Percentiles rank a stretch among this genome's conserved stretches.
phyloP scores from a whole-genome alignment of 169 alveolate species.

The Toxoplasma gondii region DNA sequence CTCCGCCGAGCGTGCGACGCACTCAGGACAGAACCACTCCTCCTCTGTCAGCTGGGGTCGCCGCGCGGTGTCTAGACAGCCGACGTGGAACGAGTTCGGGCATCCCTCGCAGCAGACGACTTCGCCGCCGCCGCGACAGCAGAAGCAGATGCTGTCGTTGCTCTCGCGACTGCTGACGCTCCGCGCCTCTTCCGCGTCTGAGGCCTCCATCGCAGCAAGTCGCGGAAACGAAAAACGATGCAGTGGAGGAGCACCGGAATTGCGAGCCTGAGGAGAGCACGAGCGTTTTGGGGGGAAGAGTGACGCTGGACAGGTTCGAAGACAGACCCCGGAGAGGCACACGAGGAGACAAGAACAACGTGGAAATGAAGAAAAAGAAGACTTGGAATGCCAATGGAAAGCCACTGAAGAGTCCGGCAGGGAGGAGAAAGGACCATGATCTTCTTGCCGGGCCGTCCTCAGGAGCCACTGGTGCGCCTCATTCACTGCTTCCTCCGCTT shows the following conservation, averaged over 20 bases:
- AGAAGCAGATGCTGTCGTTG: slow-evolving; percentile 72
- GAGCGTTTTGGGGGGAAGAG: no score
- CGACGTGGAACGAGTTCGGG: slow-evolving; percentile 74
- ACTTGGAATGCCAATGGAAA: no score
- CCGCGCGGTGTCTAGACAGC: slow-evolving; percentile 61
- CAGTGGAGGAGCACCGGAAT: not conserved
- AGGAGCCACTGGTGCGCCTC: no score
- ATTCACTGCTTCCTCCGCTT: no score
- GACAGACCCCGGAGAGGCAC: no score
- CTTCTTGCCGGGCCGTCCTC: no score
- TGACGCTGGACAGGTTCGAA: no score
- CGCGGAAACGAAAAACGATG: not conserved
- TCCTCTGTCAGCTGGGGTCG: slow-evolving; percentile 64
- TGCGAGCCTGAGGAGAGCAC: not conserved
- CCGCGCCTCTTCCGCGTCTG: not conserved
- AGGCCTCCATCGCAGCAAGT: not conserved
- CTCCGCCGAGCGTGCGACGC: not conserved
- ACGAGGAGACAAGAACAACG: no score
- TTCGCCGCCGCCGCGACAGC: slow-evolving; percentile 79
- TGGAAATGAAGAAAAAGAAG: no score
- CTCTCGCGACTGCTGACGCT: slow-evolving; percentile 50
- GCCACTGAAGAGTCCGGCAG: not conserved
- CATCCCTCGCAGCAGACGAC: slow-evolving; percentile 79
- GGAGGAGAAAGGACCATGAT: not conserved
- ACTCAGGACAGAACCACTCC: slow-evolving; percentile 72